Percentiles rank a stretch among this genome's conserved stretches.
Conservation (phyloP, 768 basidiomycete genomes). For the Amanita fuliginea region DNA sequence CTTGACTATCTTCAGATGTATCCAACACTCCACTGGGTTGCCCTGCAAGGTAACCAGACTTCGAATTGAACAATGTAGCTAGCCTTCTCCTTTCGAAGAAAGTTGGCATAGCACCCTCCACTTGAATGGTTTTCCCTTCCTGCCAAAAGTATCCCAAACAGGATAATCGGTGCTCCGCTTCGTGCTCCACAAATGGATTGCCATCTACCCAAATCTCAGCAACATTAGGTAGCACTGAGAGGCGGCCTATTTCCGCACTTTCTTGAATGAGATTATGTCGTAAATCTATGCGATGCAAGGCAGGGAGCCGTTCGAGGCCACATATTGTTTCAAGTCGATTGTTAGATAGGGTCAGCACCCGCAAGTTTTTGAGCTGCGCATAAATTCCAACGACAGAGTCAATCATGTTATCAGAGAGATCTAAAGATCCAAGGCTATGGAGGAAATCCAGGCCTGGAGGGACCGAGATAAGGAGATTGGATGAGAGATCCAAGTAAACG, state of each 20-base stretch:
- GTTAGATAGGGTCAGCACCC: slow-evolving; percentile 66
- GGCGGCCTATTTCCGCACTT: slow-evolving; percentile 71
- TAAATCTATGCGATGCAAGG: slow-evolving; percentile 78
- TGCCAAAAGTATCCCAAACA: slow-evolving; percentile 81
- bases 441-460: slow-evolving; percentile 66
- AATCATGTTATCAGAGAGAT: slow-evolving; percentile 96
- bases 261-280: slow-evolving; percentile 74
- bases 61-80: slow-evolving; percentile 6
- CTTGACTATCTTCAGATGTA: not conserved
- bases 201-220: slow-evolving; percentile 74
- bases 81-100: slow-evolving; percentile 63
- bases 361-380: slow-evolving; percentile 65
- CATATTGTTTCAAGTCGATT: slow-evolving; percentile 94
- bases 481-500: slow-evolving; percentile 80
- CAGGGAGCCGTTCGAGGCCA: slow-evolving; percentile 82
- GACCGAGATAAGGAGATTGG: slow-evolving; percentile 84
- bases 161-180: slow-evolving; percentile 62
- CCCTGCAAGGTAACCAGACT: not conserved
- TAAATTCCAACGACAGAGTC: slow-evolving; percentile 90
- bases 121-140: slow-evolving; percentile 66
- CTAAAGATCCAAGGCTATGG: slow-evolving; percentile 78
- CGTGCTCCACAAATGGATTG: slow-evolving; percentile 69
- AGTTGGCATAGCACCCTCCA: slow-evolving; percentile 66
- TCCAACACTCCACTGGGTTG: too few species aligned
- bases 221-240: slow-evolving; percentile 73